A percentile compares a stretch with the other conserved stretches of the same genome.
phyloP scores from a whole-genome alignment of 352 stramenopile genomes.

The Phytophthora melonis region DNA sequence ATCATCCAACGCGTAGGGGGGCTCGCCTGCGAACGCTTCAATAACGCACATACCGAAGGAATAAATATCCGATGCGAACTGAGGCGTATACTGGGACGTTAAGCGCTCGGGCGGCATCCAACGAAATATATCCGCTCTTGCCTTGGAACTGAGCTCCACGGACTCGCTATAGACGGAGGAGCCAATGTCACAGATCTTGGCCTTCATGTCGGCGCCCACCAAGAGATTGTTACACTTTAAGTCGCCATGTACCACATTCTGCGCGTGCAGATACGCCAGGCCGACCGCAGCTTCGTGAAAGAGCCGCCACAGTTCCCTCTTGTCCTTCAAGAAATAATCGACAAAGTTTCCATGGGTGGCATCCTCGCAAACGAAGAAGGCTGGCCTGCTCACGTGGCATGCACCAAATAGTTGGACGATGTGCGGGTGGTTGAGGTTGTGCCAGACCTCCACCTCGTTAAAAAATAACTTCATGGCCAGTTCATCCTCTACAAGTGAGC shows the following conservation, averaged over 20 bases:
- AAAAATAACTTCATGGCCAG: conserved; percentile 42
- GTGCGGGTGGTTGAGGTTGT: conserved; percentile 44
- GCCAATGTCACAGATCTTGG: conserved; percentile 54
- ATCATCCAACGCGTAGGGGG: conserved; percentile 32
- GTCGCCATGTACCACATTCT: conserved; percentile 81
- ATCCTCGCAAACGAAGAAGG: conserved; percentile 24
- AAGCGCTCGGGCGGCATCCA: conserved; percentile 45
- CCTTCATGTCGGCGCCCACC: conserved; percentile 47
- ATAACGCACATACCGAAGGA: conserved; percentile 52
- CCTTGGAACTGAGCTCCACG: conserved; percentile 36
- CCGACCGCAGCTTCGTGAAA: neutral
- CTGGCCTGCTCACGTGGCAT: conserved; percentile 50
- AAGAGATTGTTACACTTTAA: conserved; percentile 91
- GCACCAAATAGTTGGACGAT: conserved; percentile 55
- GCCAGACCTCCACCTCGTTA: conserved; percentile 51
- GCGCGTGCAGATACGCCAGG: conserved; percentile 64
- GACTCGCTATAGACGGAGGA: conserved; percentile 46
- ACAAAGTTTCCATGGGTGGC: neutral
- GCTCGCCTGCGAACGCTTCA: conserved; percentile 39
- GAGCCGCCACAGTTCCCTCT: neutral
- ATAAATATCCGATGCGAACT: conserved; percentile 52
- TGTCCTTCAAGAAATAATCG: neutral
- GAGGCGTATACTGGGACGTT: no score
- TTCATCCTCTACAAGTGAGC: conserved; percentile 35
- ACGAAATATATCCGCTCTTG: conserved; percentile 26